Evolutionary conservation across 192 early-diverging fungal genomes (phyloP), one percentile per base, ranked within the genome.

Genomic region (Thamnidium elegans): DNA sequence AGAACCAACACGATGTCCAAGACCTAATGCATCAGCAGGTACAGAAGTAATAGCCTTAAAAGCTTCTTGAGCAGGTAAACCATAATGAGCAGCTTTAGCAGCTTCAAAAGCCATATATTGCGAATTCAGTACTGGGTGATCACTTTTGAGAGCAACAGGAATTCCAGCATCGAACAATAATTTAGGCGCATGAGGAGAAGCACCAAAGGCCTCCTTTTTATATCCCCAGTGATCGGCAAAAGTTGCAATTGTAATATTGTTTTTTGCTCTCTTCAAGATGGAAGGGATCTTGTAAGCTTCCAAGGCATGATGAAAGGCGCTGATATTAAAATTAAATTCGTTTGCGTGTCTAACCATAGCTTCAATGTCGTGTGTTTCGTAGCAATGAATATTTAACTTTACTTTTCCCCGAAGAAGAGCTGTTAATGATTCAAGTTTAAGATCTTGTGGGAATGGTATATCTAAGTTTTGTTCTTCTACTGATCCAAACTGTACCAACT

Each of bases 101-200:
- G 91, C 90, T 58, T 93, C 90, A 66, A 83, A 89, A 10, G 88
- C 74, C n/a, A 93, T 75, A 53, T 89, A 73, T 74, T 89, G 86
- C 19, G 86, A 73, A 68, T 92, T 90, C 20, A 86, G 51, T 44
- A 92, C 87, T 9, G 90, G 90, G 69, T 93, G 91, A 66, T 93
- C 90, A 52, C 77, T 81, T 70, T 92, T 93, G 62, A 87, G 82
- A 2, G 88, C 86, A 21, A 93, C 89, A 36, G 84, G 62, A 31
- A 93, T 87, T 8, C 88, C 87, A 7, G 86, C 86, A 7, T 89
- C 83, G 8, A 71, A 50, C 42, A 93, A 63, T 32, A 87, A 84
- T 60, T 80, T 78, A 3, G 86, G 85, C 4, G 78, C 73, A 30
- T 81, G 44, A 11, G 86, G 81, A 31, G 81, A 85, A n/a, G 78